These are phyloP conservation scores for Aristolochia fimbriata DNA, from an alignment of 164 flowering plant species.

Conservation along the genomic window DNA sequence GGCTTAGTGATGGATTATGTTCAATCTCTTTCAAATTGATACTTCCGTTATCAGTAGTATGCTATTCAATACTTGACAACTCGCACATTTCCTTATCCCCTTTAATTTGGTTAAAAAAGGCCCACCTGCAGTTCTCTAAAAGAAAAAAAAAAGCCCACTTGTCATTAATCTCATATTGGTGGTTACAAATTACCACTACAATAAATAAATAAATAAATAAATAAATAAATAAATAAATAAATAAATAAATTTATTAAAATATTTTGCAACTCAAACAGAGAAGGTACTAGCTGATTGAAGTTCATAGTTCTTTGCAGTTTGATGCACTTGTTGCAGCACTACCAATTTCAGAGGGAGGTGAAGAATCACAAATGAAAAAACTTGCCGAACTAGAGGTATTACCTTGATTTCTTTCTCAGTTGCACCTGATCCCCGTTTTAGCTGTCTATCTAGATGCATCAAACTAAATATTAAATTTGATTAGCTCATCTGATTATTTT, in stretches of 20 bases:
- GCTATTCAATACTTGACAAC: too few relatives aligned
- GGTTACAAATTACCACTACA: too few relatives aligned
- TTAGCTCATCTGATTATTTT: neutral
- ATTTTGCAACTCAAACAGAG: neutral
- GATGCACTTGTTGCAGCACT: constrained; percentile 79
- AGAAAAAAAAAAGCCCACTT: too few relatives aligned
- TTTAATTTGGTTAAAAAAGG: neutral
- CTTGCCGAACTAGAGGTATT: constrained; percentile 66
- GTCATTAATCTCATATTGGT: neutral
- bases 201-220: too few relatives aligned
- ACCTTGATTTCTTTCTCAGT: too few relatives aligned
- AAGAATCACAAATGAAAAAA: constrained; percentile 76
- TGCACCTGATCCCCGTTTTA: neutral
- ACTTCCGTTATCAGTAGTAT: neutral
- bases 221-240: too few relatives aligned
- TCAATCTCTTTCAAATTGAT: too few relatives aligned
- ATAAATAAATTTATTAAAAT: too few relatives aligned
- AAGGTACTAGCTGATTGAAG: neutral
- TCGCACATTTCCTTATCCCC: neutral
- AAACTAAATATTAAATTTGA: neutral
- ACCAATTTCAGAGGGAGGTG: constrained; percentile 79
- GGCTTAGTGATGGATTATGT: neutral
- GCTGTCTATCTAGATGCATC: neutral
- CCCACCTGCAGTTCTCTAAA: too few relatives aligned
- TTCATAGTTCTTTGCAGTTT: constrained; percentile 32